Percentiles rank a stretch among this genome's conserved stretches.
These are phyloP conservation scores for Xerocomus spinulosus DNA, from an alignment of 768 basidiomycete genomes.

Conservation along the genomic window DNA sequence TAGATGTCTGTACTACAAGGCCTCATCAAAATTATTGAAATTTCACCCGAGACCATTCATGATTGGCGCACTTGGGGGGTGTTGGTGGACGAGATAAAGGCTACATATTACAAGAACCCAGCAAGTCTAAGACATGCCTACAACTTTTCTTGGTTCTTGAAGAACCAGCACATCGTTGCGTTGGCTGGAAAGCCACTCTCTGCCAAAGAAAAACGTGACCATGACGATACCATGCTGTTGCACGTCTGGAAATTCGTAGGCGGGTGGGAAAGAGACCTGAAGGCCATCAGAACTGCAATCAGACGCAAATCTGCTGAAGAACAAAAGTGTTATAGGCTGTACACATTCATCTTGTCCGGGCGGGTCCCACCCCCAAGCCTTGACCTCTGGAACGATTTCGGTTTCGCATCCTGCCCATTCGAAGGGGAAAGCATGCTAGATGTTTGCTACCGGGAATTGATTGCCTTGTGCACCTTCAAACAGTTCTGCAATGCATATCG, in stretches of 20 bases:
- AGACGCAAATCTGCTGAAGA: background rate
- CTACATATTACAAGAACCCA: slow-evolving; percentile 24
- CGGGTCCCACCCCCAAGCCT: background rate
- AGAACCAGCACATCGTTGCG: slow-evolving; percentile 30
- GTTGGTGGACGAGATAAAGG: slow-evolving; percentile 33
- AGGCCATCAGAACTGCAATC: background rate
- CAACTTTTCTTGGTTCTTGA: slow-evolving; percentile 36
- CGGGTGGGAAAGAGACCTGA: slow-evolving; percentile 1
- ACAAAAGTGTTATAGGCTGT: background rate
- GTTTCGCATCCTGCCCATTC: slow-evolving; percentile 17
- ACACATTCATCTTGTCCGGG: background rate
- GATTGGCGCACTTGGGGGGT: slow-evolving; percentile 31
- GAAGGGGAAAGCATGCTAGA: slow-evolving; percentile 6
- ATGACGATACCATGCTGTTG: background rate
- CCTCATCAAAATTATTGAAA: slow-evolving; percentile 17
- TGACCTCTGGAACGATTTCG: slow-evolving; percentile 13
- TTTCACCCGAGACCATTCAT: slow-evolving; percentile 28
- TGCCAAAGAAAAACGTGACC: background rate
- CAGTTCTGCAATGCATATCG: slow-evolving; percentile 8
- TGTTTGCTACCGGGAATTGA: background rate
- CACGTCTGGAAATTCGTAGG: slow-evolving; percentile 7
- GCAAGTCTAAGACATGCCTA: slow-evolving; percentile 21
- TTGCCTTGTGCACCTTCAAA: slow-evolving; percentile 8
- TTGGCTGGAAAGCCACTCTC: slow-evolving; percentile 4
- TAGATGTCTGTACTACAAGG: slow-evolving; percentile 7